Percentiles rank a stretch among this genome's conserved stretches.
These are phyloP conservation scores for Auricularia auricula-judae DNA, from an alignment of 768 basidiomycete genomes.

Conservation along the genomic window DNA sequence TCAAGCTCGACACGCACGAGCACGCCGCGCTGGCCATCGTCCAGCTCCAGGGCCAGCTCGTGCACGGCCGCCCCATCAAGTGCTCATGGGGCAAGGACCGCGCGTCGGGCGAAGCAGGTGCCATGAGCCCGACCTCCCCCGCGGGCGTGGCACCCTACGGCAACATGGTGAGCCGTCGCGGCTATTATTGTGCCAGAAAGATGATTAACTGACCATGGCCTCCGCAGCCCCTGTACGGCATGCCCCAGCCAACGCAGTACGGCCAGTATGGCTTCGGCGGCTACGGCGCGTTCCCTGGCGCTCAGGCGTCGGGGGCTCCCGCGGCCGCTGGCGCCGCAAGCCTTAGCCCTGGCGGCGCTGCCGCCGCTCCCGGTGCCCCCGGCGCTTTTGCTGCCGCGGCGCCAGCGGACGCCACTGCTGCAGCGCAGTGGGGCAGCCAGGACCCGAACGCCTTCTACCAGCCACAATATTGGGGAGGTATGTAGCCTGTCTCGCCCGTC, in stretches of 20 bases:
- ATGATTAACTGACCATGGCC: constrained; percentile 1
- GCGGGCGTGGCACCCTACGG: constrained; percentile 48
- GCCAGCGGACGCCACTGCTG: constrained; percentile 34
- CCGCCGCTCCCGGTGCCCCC: neutral
- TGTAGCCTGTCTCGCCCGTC: neutral
- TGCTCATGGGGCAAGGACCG: constrained; percentile 99
- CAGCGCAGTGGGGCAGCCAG: constrained; percentile 67
- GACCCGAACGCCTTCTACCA: constrained; percentile 40
- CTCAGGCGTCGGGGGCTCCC: constrained; percentile 42
- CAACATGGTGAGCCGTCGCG: constrained; percentile 53
- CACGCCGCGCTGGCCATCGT: constrained; percentile 98
- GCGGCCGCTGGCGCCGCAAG: constrained; percentile 19
- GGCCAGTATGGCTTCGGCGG: constrained; percentile 63
- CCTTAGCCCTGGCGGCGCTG: constrained; percentile 3
- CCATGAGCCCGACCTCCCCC: constrained; percentile 52
- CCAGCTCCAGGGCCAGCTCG: constrained; percentile 92
- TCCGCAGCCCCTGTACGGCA: constrained; percentile 74
- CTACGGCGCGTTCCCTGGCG: constrained; percentile 33
- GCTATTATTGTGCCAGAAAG: neutral
- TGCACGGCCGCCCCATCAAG: constrained; percentile 95
- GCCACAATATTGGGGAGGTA: constrained; percentile 14
- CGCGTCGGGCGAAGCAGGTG: constrained; percentile 45
- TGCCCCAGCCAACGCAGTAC: constrained; percentile 73
- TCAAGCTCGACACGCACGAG: constrained; percentile 97
- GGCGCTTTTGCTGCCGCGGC: constrained; percentile 45